Evolutionary conservation across 2,329 filamentous ascomycete species (phyloP).

Genomic region (Coniochaeta sp.): DNA sequence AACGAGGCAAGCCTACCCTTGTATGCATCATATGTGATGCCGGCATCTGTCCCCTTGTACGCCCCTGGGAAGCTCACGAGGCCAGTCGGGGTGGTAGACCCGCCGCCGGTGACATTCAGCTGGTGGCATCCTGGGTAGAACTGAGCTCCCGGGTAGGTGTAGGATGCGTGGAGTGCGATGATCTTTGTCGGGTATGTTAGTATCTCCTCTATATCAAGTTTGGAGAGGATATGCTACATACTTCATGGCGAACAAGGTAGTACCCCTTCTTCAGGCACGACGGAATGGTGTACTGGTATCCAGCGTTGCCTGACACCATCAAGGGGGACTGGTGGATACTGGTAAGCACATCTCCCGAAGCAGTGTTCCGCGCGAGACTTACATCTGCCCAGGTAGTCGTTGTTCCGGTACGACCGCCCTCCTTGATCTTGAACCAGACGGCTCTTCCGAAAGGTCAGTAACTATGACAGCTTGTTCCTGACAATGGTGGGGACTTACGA

Average conservation of each 20-base stretch:
- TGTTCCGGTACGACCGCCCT: constrained; percentile 41
- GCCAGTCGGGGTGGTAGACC: constrained; percentile 30
- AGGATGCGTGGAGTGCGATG: constrained; percentile 44
- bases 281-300: constrained; percentile 46
- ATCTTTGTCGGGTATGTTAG: constrained; percentile 18
- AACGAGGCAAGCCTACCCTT: constrained; percentile 24
- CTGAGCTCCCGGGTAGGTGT: constrained; percentile 44
- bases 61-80: constrained; percentile 47
- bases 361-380: constrained; percentile 9
- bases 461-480: background rate
- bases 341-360: background rate
- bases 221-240: background rate
- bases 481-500: constrained; percentile 17
- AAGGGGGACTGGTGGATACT: constrained; percentile 25
- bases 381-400: constrained; percentile 40
- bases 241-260: constrained; percentile 51
- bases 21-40: constrained; percentile 46
- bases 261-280: constrained; percentile 43
- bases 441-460: constrained; percentile 20
- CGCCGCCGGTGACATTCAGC: constrained; percentile 44
- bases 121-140: constrained; percentile 54
- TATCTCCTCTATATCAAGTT: background rate
- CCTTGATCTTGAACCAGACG: constrained; percentile 51
- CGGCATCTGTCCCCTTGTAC: constrained; percentile 41
- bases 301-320: constrained; percentile 31